phyloP scores from a whole-genome alignment of 495 filamentous ascomycete species.

The Penicillium malachiteum region DNA sequence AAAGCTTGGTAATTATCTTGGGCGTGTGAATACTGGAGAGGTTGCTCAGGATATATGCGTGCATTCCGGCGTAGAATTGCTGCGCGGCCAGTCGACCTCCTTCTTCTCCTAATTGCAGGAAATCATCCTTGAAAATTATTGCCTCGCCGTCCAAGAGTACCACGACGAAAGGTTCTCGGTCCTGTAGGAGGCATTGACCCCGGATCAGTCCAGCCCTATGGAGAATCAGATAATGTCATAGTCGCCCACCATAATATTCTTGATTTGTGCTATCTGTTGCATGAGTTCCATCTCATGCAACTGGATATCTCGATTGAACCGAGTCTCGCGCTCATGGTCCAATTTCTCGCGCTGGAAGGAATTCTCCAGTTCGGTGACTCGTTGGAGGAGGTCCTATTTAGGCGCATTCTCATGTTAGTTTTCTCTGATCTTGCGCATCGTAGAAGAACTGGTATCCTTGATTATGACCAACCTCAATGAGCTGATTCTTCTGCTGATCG shows the following conservation, averaged over 20 bases:
- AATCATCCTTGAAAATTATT: conserved; percentile 69
- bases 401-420: conserved; percentile 14
- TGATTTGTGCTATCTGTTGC: conserved; percentile 49
- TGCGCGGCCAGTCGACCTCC: conserved; percentile 72
- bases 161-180: conserved; percentile 71
- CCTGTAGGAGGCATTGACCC: conserved; percentile 42
- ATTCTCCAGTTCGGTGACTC: conserved; percentile 46
- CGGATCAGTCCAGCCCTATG: conserved; percentile 24
- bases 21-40: conserved; percentile 48
- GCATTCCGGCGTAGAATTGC: conserved; percentile 55
- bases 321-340: conserved; percentile 55
- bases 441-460: conserved; percentile 1
- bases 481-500: conserved; percentile 52
- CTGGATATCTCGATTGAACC: conserved; percentile 55
- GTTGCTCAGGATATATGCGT: conserved; percentile 45
- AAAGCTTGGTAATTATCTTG: conserved; percentile 67
- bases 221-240: neutral
- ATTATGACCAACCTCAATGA: conserved; percentile 46
- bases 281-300: conserved; percentile 53
- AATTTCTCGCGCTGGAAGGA: conserved; percentile 49
- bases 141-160: conserved; percentile 78
- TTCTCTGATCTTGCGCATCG: conserved; percentile 1
- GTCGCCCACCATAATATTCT: conserved; percentile 48
- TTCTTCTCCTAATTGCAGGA: conserved; percentile 60
- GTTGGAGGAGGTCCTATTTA: conserved; percentile 48